These are phyloP conservation scores for Podospora bellae-mahoneyi DNA, from an alignment of 495 filamentous ascomycete species.

Conservation along the genomic window DNA sequence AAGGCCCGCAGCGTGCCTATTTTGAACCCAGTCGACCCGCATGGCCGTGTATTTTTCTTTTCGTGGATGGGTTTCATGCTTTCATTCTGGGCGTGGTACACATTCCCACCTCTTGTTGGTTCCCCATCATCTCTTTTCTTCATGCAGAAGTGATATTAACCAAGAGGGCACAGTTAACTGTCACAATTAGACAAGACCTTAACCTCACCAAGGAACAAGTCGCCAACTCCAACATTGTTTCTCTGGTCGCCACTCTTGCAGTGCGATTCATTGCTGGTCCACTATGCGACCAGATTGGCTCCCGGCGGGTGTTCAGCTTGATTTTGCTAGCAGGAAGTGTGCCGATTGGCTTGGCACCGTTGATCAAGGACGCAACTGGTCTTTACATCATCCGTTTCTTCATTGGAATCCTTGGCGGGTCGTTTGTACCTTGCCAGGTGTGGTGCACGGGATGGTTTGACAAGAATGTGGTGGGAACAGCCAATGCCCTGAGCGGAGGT, in stretches of 20 bases:
- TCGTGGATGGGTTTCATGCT: constrained; percentile 95
- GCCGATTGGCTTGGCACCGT: constrained; percentile 79
- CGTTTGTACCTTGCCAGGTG: constrained; percentile 93
- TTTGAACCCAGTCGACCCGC: constrained; percentile 73
- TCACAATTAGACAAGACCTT: constrained; percentile 76
- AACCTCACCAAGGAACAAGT: constrained; percentile 67
- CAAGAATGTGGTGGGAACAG: constrained; percentile 89
- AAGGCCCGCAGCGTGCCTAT: constrained; percentile 80
- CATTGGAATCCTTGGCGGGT: constrained; percentile 85
- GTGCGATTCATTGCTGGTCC: constrained; percentile 81
- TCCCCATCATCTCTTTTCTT: background rate
- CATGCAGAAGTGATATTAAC: background rate
- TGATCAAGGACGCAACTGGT: constrained; percentile 64
- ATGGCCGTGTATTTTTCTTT: constrained; percentile 92
- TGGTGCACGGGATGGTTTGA: constrained; percentile 97
- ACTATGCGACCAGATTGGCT: constrained; percentile 79
- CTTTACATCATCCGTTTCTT: constrained; percentile 84
- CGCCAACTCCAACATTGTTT: constrained; percentile 89
- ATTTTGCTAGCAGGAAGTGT: constrained; percentile 72
- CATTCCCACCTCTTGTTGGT: constrained; percentile 77
- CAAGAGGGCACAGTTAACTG: constrained; percentile 52
- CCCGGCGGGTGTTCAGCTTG: constrained; percentile 74
- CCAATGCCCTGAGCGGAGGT: constrained; percentile 82
- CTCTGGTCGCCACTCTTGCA: constrained; percentile 75
- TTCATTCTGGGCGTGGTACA: constrained; percentile 90